Evolutionary conservation across 164 flowering plant genomes (phyloP), one percentile per base, ranked within the genome.

Genomic region (Brasenia schreberi): DNA sequence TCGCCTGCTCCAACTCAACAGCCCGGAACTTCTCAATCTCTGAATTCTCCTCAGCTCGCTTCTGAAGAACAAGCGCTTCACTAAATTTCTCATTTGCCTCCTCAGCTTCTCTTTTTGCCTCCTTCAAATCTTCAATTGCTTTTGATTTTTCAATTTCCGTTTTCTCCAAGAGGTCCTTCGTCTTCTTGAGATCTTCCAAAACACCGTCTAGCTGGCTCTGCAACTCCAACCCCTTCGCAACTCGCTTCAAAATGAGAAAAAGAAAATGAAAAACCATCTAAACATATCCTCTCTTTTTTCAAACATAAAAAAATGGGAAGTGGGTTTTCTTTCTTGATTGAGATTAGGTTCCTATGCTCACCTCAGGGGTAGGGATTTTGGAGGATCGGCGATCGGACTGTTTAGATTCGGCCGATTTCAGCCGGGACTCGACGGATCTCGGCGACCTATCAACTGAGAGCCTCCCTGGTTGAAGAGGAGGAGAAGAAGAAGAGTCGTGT

Each of bases 21-120:
- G 98, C 89, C n/a, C 94, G 84, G 71, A 93, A 93, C 73, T 87
- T 93, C 76, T 90, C 97, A 60, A 89, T 87, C 79, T 93, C 98
- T 23, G 87, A 82, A 73, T 71, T 71, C 72, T 93, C 97, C 71
- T 89, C 96, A 1, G 96, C 96, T 69, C 80, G 75, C 76, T 93
- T 93, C 69, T 87, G 96, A 71, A 92, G 88, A 70, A 81, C 85
- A 77, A 86, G 63, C 59, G 95, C 89, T 73, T 89, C 95, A 53
- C 75, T 68, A 23, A 90, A 90, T 71, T 89, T 93, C 79, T 74
- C 90, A 82, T 82, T 82, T 65, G 88, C 92, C 70, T 89, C 95
- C 10, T 85, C 93, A 23, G 87, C 85, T 19, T 72, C 68, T 69
- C 68, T 87, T 70, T 81, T 86, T 3, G 85, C 92, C 62, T 86